Evolutionary conservation across 1,284 basidiomycete species (phyloP).

Genomic region (Phenoliferia sp.): DNA sequence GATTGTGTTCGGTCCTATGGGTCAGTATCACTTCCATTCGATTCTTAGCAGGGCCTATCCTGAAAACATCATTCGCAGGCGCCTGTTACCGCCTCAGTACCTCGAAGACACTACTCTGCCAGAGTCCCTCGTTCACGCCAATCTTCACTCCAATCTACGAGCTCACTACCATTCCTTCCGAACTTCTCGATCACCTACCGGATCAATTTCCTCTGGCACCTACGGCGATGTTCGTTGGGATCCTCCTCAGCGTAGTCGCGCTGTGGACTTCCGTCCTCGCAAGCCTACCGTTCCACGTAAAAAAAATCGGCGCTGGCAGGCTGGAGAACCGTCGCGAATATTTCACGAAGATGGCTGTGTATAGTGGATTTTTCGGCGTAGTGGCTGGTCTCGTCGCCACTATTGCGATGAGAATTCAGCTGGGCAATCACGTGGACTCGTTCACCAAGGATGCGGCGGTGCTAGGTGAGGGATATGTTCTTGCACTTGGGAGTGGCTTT

Average conservation of each 20-base stretch:
- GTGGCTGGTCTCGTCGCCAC: slow-evolving; percentile 9
- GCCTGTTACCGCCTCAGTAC: slow-evolving; percentile 13
- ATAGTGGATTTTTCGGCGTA: slow-evolving; percentile 1
- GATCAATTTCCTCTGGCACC: slow-evolving; percentile 27
- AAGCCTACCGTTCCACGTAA: slow-evolving; percentile 4
- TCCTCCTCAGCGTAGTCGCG: slow-evolving; percentile 13
- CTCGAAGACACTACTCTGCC: slow-evolving; percentile 6
- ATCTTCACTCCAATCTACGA: slow-evolving; percentile 19
- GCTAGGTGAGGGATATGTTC: background rate
- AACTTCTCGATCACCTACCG: slow-evolving; percentile 4
- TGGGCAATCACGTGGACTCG: slow-evolving; percentile 4
- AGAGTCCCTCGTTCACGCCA: slow-evolving; percentile 23
- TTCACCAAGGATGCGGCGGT: background rate
- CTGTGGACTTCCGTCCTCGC: slow-evolving; percentile 13
- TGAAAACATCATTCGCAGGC: slow-evolving; percentile 2
- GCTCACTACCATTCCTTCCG: background rate
- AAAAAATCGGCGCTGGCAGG: slow-evolving; percentile 3
- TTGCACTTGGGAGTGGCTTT: slow-evolving; percentile 8
- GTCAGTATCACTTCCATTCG: background rate
- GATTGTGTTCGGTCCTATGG: slow-evolving; percentile 16
- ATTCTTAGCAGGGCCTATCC: too few relatives aligned
- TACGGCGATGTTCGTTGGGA: slow-evolving; percentile 17
- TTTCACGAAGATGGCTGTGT: slow-evolving; percentile 7
- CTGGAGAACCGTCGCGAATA: background rate
- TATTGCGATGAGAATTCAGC: slow-evolving; percentile 6